A percentile compares a stretch with the other conserved stretches of the same genome.
Conservation (phyloP, 1,284 basidiomycete species). For the Takashimella koratensis region DNA sequence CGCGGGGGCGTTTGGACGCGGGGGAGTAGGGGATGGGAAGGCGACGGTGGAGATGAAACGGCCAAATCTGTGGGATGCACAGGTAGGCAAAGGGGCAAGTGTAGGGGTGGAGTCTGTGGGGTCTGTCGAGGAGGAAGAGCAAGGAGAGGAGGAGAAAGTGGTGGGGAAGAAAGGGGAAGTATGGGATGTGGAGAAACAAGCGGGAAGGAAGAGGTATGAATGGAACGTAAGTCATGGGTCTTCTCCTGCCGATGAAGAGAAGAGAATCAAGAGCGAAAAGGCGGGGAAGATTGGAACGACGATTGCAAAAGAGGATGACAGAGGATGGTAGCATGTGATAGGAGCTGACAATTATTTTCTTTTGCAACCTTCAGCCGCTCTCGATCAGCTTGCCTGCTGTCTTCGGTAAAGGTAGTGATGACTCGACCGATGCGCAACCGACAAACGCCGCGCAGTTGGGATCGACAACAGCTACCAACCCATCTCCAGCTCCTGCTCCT, state of each 20-base stretch:
- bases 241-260: too few species aligned
- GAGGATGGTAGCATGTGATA: too few species aligned
- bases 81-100: background rate
- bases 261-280: too few species aligned
- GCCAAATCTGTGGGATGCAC: background rate
- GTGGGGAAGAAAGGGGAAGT: constrained; percentile 9
- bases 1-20: constrained; percentile 2
- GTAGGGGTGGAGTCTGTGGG: constrained; percentile 6
- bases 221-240: background rate
- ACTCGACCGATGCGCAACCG: too few species aligned
- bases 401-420: background rate
- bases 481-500: too few species aligned
- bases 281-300: too few species aligned
- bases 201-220: background rate
- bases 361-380: too few species aligned
- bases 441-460: too few species aligned
- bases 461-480: too few species aligned
- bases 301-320: too few species aligned
- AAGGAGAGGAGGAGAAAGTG: background rate
- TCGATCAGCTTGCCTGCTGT: background rate
- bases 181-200: constrained; percentile 9
- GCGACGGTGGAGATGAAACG: constrained; percentile 4
- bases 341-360: too few species aligned
- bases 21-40: constrained; percentile 4
- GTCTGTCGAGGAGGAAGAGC: background rate